Percentiles rank a stretch among this genome's conserved stretches.
Conservation (phyloP, 2,329 filamentous ascomycete genomes). For the Fulvia fulva region DNA sequence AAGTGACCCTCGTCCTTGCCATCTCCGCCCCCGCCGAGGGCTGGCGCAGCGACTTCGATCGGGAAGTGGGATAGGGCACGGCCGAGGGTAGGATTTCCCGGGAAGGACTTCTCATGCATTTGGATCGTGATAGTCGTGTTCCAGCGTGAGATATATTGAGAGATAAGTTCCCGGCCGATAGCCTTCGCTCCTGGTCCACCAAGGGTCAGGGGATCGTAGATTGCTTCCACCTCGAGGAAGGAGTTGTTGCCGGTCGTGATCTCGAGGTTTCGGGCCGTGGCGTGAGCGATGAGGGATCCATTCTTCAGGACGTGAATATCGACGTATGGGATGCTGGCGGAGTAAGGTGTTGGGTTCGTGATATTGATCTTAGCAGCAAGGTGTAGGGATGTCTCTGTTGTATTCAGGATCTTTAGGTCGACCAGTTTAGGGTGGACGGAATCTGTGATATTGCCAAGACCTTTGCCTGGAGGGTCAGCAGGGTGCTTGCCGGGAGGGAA, state of each 20-base stretch:
- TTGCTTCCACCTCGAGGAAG: slow-evolving; percentile 61
- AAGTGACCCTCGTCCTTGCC: slow-evolving; percentile 57
- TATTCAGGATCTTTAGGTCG: slow-evolving; percentile 68
- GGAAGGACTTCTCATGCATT: slow-evolving; percentile 68
- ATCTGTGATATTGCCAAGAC: slow-evolving; percentile 10
- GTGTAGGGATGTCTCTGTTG: slow-evolving; percentile 65
- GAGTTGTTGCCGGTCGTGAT: slow-evolving; percentile 69
- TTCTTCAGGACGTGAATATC: slow-evolving; percentile 57
- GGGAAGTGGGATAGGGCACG: slow-evolving; percentile 67
- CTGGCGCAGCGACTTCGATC: slow-evolving; percentile 68
- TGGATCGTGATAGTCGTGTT: slow-evolving; percentile 77
- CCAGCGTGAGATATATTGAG: slow-evolving; percentile 79
- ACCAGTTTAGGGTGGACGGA: slow-evolving; percentile 60
- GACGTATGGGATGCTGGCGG: slow-evolving; percentile 73
- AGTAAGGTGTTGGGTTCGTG: slow-evolving; percentile 86
- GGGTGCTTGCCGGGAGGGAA: slow-evolving; percentile 5
- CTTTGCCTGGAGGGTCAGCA: slow-evolving; percentile 6
- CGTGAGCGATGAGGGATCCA: slow-evolving; percentile 69
- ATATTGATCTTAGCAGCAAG: slow-evolving; percentile 72
- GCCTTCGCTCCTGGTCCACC: slow-evolving; percentile 59
- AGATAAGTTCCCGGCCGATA: slow-evolving; percentile 70
- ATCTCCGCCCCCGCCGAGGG: slow-evolving; percentile 51
- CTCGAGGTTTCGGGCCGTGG: slow-evolving; percentile 60
- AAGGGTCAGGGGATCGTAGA: slow-evolving; percentile 67
- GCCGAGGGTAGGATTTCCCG: slow-evolving; percentile 67